Evolutionary conservation across 148 eudicot species (phyloP).

Genomic region (Vaccinium macrocarpon): DNA sequence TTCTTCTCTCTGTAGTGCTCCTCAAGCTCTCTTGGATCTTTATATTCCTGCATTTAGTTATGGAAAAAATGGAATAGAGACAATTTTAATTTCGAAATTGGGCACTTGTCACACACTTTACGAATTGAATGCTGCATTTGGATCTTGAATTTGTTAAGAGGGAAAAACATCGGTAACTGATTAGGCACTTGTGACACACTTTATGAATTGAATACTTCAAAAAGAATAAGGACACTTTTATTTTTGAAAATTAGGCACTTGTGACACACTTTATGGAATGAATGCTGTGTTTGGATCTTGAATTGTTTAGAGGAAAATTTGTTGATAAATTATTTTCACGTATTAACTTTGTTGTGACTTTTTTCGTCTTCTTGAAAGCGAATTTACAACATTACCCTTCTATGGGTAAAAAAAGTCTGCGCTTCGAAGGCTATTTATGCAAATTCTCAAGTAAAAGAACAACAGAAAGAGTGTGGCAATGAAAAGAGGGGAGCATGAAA

Average conservation of each 20-base stretch:
- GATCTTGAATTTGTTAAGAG: background rate
- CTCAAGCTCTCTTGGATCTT: slow-evolving; percentile 26
- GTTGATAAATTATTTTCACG: too few relatives aligned
- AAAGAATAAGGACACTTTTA: too few relatives aligned
- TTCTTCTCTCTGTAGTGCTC: slow-evolving; percentile 11
- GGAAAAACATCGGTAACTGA: background rate
- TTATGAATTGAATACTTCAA: too few relatives aligned
- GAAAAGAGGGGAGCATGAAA: background rate
- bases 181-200: too few relatives aligned
- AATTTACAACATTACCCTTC: too few relatives aligned
- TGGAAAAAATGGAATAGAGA: background rate
- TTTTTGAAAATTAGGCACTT: too few relatives aligned
- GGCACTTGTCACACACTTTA: background rate
- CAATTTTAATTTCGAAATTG: background rate
- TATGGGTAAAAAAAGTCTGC: background rate
- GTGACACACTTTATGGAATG: too few relatives aligned
- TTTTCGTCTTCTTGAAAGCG: background rate
- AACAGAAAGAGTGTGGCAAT: background rate
- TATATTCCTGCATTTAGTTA: slow-evolving; percentile 22
- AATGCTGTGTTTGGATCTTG: too few relatives aligned
- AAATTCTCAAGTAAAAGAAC: background rate
- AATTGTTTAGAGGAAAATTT: too few relatives aligned
- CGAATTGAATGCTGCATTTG: background rate
- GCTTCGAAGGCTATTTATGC: background rate
- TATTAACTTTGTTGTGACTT: background rate